Evolutionary conservation across 495 filamentous ascomycete species (phyloP).

Genomic region (Penicillium waksmanii): DNA sequence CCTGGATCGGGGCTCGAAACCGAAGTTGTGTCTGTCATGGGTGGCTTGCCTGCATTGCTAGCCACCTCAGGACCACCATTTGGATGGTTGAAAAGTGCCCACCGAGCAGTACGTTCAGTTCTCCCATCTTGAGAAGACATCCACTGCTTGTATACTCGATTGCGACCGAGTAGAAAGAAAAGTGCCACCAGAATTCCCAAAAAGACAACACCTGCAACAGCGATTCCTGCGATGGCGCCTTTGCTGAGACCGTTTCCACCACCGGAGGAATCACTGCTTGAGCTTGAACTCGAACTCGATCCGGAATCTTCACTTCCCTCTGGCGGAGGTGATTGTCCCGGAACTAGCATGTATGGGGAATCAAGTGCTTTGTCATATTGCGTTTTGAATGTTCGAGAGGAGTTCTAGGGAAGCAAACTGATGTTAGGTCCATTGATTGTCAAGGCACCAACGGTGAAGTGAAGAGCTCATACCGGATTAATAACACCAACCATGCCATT

Average conservation of each 20-base stretch:
- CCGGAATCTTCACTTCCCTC: constrained; percentile 29
- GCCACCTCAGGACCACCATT: constrained; percentile 8
- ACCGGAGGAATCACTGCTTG: constrained; percentile 1
- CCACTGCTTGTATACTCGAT: constrained; percentile 42
- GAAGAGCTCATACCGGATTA: constrained; percentile 35
- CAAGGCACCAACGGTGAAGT: background rate
- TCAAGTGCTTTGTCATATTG: constrained; percentile 37
- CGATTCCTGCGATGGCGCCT: constrained; percentile 46
- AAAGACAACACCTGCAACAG: constrained; percentile 36
- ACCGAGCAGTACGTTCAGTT: constrained; percentile 36
- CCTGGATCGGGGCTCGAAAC: constrained; percentile 23
- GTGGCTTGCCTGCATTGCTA: constrained; percentile 16
- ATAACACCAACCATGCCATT: constrained; percentile 51
- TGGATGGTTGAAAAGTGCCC: constrained; percentile 32
- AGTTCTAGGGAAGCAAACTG: constrained; percentile 29
- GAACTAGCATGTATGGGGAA: constrained; percentile 44
- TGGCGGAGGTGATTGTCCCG: constrained; percentile 41
- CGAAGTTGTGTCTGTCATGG: constrained; percentile 12
- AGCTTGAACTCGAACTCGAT: constrained; percentile 13
- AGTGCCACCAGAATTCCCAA: constrained; percentile 37
- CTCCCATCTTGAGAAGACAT: constrained; percentile 38
- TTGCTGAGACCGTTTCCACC: constrained; percentile 26
- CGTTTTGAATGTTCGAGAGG: constrained; percentile 33
- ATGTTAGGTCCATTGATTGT: background rate
- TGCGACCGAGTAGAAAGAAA: constrained; percentile 46